A percentile compares a stretch with the other conserved stretches of the same genome.
Conservation (phyloP, 495 filamentous ascomycete species). For the Penicillium canescens region DNA sequence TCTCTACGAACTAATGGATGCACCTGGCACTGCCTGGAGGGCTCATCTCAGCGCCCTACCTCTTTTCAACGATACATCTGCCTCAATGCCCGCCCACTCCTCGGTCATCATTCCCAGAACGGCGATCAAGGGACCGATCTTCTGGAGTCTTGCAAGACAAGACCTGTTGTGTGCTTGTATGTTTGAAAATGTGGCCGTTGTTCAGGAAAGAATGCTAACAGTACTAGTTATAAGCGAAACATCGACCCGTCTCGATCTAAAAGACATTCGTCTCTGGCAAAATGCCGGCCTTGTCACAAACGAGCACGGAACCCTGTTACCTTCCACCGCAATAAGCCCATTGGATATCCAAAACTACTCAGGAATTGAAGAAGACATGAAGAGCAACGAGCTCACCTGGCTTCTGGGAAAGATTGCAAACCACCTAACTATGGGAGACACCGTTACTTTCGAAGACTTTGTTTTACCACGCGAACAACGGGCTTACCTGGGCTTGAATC, state of each 20-base stretch:
- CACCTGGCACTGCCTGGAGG: conserved; percentile 23
- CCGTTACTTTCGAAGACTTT: conserved; percentile 9
- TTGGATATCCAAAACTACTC: conserved; percentile 8
- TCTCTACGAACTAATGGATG: conserved; percentile 22
- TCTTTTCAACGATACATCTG: conserved; percentile 6
- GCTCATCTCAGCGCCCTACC: conserved; percentile 24
- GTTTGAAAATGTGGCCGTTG: not conserved
- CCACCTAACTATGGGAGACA: conserved; percentile 17
- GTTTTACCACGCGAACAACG: conserved; percentile 11
- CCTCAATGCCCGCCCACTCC: conserved; percentile 5
- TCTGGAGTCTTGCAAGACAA: conserved; percentile 25
- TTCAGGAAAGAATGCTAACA: not conserved
- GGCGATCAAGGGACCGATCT: conserved; percentile 16
- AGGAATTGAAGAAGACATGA: conserved; percentile 16
- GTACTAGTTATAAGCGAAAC: conserved; percentile 21
- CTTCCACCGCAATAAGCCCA: conserved; percentile 3
- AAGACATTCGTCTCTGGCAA: conserved; percentile 22
- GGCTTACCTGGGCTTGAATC: conserved; percentile 12
- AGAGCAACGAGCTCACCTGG: conserved; percentile 22
- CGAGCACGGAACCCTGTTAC: conserved; percentile 10
- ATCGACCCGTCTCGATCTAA: conserved; percentile 19
- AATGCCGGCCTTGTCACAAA: conserved; percentile 19
- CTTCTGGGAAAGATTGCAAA: conserved; percentile 24
- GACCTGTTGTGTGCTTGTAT: conserved; percentile 24
- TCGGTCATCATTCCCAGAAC: conserved; percentile 12